Percentiles rank a stretch among this genome's conserved stretches.
These are phyloP conservation scores for Pichia pseudocactophila DNA, from an alignment of 805 yeast species.

Conservation along the genomic window DNA sequence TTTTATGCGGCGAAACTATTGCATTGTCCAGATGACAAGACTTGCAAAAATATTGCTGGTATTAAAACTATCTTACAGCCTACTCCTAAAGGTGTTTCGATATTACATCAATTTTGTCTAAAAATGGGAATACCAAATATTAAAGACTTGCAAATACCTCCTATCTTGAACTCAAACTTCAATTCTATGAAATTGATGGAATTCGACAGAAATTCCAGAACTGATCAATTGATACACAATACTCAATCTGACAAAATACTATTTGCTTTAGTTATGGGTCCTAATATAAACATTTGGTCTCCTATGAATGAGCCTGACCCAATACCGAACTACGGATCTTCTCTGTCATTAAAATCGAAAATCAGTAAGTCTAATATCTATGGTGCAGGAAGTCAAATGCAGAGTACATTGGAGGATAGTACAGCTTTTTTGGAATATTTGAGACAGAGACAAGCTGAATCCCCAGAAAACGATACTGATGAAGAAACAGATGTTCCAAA, in stretches of 20 bases:
- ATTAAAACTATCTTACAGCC: conserved; percentile 53
- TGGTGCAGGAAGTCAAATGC: background rate
- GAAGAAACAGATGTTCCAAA: no score
- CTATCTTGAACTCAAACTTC: conserved; percentile 38
- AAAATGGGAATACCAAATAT: conserved; percentile 34
- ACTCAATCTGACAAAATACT: conserved; percentile 57
- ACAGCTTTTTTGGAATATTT: conserved; percentile 17
- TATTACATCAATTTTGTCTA: conserved; percentile 52
- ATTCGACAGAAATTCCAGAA: conserved; percentile 53
- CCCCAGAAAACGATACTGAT: background rate
- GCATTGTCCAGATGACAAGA: conserved; percentile 71
- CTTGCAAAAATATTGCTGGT: conserved; percentile 39
- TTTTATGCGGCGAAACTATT: conserved; percentile 56
- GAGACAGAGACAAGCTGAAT: conserved; percentile 14
- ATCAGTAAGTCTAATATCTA: background rate
- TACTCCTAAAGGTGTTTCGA: conserved; percentile 81
- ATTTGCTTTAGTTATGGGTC: conserved; percentile 54
- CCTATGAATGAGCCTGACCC: conserved; percentile 44
- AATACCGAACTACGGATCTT: conserved; percentile 27
- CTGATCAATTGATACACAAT: conserved; percentile 54
- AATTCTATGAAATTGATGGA: conserved; percentile 65
- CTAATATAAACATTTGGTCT: conserved; percentile 61
- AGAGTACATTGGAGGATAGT: conserved; percentile 4
- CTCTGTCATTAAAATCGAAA: conserved; percentile 7
- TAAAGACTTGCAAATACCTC: conserved; percentile 22